Percentiles rank a stretch among this genome's conserved stretches.
Conservation (phyloP, 306 rosid species). For the apple (Malus domestica) region DNA sequence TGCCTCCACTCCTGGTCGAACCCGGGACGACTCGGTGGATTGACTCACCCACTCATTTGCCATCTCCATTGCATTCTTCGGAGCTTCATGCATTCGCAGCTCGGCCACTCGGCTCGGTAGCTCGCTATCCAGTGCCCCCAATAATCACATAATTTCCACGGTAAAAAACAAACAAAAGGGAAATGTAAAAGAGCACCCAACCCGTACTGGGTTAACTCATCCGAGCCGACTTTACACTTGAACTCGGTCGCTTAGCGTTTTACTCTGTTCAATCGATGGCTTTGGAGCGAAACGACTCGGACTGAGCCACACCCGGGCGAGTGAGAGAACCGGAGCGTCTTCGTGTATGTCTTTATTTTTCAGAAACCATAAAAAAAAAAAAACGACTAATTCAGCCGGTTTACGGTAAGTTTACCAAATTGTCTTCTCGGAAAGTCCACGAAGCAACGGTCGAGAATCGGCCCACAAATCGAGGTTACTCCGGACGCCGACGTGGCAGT, state of each 20-base stretch:
- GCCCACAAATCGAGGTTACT: constrained; percentile 57
- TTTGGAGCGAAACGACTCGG: constrained; percentile 11
- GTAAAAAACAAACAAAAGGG: background rate
- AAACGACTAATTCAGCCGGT: background rate
- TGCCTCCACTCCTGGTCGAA: constrained; percentile 39
- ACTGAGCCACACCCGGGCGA: constrained; percentile 33
- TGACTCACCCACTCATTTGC: constrained; percentile 38
- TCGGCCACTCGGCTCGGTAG: background rate
- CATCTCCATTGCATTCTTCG: constrained; percentile 68
- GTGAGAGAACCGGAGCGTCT: constrained; percentile 19
- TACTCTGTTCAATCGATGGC: background rate
- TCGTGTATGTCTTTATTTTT: background rate
- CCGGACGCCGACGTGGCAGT: constrained; percentile 50
- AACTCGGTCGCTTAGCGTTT: background rate
- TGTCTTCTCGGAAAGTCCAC: constrained; percentile 48
- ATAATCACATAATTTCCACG: background rate
- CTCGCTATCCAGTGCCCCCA: background rate
- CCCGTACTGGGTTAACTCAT: constrained; percentile 17
- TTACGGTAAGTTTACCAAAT: constrained; percentile 29
- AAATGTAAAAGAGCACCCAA: background rate
- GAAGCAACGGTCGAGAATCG: constrained; percentile 77
- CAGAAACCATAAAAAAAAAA: background rate
- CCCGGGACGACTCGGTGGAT: constrained; percentile 82
- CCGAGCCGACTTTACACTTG: constrained; percentile 7
- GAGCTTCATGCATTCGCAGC: background rate